Evolutionary conservation across 2,329 filamentous ascomycete species (phyloP).

Genomic region (Talaromyces funiculosus): DNA sequence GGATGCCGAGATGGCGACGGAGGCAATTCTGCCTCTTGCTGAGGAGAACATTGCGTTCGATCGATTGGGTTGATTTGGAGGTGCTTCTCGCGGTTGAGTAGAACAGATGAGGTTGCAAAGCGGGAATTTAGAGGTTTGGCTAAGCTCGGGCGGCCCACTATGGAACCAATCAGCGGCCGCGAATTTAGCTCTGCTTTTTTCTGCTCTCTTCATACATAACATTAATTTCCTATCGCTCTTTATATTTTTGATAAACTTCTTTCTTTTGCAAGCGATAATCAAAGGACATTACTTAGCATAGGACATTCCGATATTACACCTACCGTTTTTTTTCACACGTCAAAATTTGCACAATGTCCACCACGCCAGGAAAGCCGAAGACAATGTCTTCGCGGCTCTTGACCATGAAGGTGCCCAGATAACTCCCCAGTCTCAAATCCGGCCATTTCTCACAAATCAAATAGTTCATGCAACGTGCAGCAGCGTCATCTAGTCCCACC

Average conservation of each 20-base stretch:
- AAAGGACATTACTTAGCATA: no score
- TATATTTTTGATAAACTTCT: not conserved
- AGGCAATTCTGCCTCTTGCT: slow-evolving; percentile 36
- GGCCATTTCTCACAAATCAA: not conserved
- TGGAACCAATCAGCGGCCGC: slow-evolving; percentile 22
- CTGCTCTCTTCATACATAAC: not conserved
- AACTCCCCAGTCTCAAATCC: no score
- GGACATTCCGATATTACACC: no score
- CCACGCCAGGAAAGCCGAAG: slow-evolving; percentile 54
- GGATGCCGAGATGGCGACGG: slow-evolving; percentile 37
- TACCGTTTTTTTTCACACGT: not conserved
- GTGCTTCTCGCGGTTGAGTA: slow-evolving; percentile 15
- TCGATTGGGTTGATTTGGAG: slow-evolving; percentile 1
- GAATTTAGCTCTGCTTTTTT: slow-evolving; percentile 17
- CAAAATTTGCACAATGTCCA: slow-evolving; percentile 25
- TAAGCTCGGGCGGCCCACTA: slow-evolving; percentile 20
- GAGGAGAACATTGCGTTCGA: slow-evolving; percentile 40
- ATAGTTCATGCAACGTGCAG: slow-evolving; percentile 86
- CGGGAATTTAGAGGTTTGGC: slow-evolving; percentile 31
- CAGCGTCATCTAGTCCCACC: slow-evolving; percentile 49
- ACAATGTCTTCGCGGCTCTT: slow-evolving; percentile 80
- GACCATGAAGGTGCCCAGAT: slow-evolving; percentile 65
- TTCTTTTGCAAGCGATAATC: not conserved
- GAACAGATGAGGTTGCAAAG: slow-evolving; percentile 18
- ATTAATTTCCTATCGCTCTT: slow-evolving; percentile 8